A percentile compares a stretch with the other conserved stretches of the same genome.
Evolutionary conservation across 768 basidiomycete species (phyloP).

Genomic region (Termitomyces sp.): DNA sequence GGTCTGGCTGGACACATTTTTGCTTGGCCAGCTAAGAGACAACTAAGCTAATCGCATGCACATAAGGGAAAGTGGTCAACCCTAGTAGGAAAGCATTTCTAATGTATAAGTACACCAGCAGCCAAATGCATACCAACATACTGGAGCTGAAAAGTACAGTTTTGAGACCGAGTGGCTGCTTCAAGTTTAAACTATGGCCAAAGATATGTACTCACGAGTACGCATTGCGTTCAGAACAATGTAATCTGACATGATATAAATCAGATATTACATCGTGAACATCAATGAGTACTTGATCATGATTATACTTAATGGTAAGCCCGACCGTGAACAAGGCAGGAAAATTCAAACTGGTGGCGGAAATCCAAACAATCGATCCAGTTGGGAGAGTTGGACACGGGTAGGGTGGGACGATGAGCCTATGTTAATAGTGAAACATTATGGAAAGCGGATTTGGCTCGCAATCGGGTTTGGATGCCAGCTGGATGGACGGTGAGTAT

Average conservation of each 20-base stretch:
- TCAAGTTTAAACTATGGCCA: background rate
- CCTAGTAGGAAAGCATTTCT: constrained; percentile 55
- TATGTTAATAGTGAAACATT: constrained; percentile 16
- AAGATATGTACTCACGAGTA: constrained; percentile 32
- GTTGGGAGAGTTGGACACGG: constrained; percentile 46
- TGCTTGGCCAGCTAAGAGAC: constrained; percentile 50
- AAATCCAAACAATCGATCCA: constrained; percentile 47
- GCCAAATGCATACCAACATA: constrained; percentile 57
- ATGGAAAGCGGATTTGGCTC: constrained; percentile 11
- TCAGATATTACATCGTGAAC: background rate
- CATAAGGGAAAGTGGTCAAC: constrained; percentile 19
- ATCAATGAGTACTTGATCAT: constrained; percentile 33
- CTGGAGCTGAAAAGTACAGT: constrained; percentile 32
- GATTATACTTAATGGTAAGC: constrained; percentile 38
- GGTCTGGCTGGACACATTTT: constrained; percentile 68
- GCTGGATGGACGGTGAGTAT: constrained; percentile 21
- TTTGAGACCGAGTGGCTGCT: background rate
- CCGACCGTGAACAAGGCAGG: constrained; percentile 54
- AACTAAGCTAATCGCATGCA: background rate
- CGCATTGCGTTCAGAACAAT: constrained; percentile 48
- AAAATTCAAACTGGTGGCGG: constrained; percentile 40
- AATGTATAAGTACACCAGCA: constrained; percentile 54
- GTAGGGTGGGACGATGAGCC: constrained; percentile 61
- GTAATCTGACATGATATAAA: constrained; percentile 40
- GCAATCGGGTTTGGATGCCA: constrained; percentile 67